phyloP scores from a whole-genome alignment of 306 rosid genomes.

The Sicyos edulis region DNA sequence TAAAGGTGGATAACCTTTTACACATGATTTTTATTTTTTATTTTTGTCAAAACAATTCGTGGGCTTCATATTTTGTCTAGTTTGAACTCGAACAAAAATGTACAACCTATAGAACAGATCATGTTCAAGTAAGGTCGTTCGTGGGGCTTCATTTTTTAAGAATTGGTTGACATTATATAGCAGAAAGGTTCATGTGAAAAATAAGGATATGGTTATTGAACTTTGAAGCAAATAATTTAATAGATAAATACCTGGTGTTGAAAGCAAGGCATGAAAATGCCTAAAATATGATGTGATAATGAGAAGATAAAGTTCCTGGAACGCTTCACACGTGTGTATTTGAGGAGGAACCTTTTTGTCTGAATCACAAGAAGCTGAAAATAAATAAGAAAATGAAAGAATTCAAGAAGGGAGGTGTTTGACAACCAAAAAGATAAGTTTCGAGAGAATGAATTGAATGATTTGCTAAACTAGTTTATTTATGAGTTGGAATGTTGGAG shows the following conservation, averaged over 20 bases:
- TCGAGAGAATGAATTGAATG: no score
- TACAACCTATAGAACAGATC: no score
- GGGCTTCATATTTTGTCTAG: neutral
- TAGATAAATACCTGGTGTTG: conserved; percentile 9
- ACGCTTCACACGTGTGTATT: neutral
- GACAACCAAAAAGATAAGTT: no score
- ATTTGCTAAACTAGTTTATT: conserved; percentile 1
- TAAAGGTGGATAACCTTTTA: neutral
- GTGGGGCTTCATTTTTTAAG: neutral
- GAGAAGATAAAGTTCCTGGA: conserved; percentile 8
- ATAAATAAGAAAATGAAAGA: no score
- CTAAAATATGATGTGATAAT: neutral
- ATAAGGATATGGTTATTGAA: neutral
- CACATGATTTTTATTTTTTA: neutral
- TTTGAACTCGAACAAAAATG: no score
- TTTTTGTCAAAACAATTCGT: neutral
- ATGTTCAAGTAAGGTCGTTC: no score
- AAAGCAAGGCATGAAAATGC: conserved; percentile 1
- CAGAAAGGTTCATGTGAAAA: neutral
- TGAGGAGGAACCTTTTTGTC: conserved; percentile 11
- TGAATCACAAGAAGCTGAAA: neutral
- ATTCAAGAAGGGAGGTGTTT: no score
- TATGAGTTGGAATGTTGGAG: conserved; percentile 26
- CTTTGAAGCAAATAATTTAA: neutral
- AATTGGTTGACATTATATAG: neutral